Base-by-base conservation (phyloP, 371 early-diverging fungal genomes). In the Mucor piriformis region DNA sequence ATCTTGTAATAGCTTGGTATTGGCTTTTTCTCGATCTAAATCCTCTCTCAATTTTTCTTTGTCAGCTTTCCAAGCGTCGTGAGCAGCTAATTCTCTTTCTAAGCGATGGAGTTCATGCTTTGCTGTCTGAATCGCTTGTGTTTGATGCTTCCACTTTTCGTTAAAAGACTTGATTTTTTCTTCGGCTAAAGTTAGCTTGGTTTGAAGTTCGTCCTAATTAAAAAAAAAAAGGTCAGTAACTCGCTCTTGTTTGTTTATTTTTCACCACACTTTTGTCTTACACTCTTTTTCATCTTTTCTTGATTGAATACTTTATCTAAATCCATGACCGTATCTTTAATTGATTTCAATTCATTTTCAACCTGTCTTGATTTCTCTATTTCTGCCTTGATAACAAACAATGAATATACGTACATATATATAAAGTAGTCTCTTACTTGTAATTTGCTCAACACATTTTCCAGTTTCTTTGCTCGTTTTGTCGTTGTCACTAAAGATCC, bases 291-390 rank as follows among this genome's bases (percentile, higher is more conserved):
- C 15, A 56, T 21, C 46, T 51, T 50, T 7, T 66, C 63, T n/a
- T 63, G 27, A 37, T 48, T 51, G 4, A 63, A 50, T 18, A 66
- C 42, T 50, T 55, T 64, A 42, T 73, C 66, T 13, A 72, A 51
- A 42, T 70, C 69, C 1, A 21, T 20, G 5, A 74, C 50, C 21
- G 66, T 53, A 15, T 68, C 66, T 40, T 68, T 72, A 44, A 69
- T 67, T 15, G 61, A 43, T 29, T 50, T 57, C 21, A 77, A 44
- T 34, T 77, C 75, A 10, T 61, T 58, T 52, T 74, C 75, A 3
- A 77, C 63, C 25, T 61, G 47, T 58, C 68, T 70, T 34, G 78
- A 74, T 61, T 70, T 54, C 23, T 70, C 69, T 25, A 77, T 35
- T 48, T 77, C 78, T 15, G 44, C 43, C 73, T 71, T n/a, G 20